Percentiles rank a stretch among this genome's conserved stretches.
Conservation (phyloP, 1,139 yeast species). For the Nakaseomyces nivariensis region DNA sequence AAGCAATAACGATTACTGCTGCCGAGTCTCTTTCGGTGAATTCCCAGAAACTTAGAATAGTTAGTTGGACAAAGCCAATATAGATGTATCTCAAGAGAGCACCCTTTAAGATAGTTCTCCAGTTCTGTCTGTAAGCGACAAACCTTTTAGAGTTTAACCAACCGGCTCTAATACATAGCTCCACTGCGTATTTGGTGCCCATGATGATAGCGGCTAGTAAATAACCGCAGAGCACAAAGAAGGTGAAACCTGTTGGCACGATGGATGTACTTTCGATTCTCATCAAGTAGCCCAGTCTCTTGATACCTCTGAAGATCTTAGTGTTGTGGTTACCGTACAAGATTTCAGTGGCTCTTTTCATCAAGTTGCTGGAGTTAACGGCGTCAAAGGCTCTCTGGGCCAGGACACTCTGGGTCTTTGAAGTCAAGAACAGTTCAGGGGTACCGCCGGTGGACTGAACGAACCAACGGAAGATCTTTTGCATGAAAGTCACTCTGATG, state of each 20-base stretch:
- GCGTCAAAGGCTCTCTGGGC: constrained; percentile 50
- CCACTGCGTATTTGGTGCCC: constrained; percentile 39
- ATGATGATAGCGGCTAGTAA: constrained; percentile 42
- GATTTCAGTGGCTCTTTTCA: constrained; percentile 29
- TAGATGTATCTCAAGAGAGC: constrained; percentile 55
- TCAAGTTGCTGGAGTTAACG: constrained; percentile 14
- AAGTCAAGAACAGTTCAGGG: constrained; percentile 51
- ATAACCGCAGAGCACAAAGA: constrained; percentile 57
- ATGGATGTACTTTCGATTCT: constrained; percentile 61
- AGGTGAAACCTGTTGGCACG: constrained; percentile 66
- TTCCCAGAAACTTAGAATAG: constrained; percentile 64
- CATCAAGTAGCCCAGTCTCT: constrained; percentile 57
- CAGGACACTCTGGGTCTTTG: constrained; percentile 49
- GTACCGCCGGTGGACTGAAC: constrained; percentile 71
- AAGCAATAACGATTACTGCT: constrained; percentile 62
- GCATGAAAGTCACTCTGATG: constrained; percentile 60
- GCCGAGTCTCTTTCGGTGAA: constrained; percentile 59
- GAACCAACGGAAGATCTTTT: constrained; percentile 70
- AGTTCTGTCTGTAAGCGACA: constrained; percentile 41
- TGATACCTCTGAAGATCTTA: constrained; percentile 59
- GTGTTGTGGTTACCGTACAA: constrained; percentile 37
- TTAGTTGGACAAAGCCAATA: constrained; percentile 65
- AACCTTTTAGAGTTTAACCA: constrained; percentile 40
- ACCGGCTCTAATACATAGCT: constrained; percentile 34
- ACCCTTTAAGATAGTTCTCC: constrained; percentile 52